Evolutionary conservation across 2,329 filamentous ascomycete genomes (phyloP), one percentile per base, ranked within the genome.

Genomic region (Chrysosporium queenslandicum): DNA sequence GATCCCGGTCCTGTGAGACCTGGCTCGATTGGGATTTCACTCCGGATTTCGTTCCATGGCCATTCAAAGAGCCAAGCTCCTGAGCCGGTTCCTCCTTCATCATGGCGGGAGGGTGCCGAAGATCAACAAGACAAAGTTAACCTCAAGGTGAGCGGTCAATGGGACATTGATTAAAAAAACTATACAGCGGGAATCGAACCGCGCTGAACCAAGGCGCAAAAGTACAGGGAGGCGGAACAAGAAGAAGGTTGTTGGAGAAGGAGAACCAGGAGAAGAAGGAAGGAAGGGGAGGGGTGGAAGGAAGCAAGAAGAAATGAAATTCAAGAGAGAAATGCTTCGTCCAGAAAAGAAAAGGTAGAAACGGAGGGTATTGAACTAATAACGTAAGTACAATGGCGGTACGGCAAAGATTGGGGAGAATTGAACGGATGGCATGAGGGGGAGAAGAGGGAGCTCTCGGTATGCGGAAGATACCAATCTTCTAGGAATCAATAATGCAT

Each of bases 1-100:
- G 60, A 54, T 71, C 69, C 34, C 49, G 43, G 36, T 57, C 56
- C 16, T 53, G 46, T 8, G 55, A 52, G 23, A 46, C 14, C n/a
- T 41, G 23, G 20, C 16, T 46, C 5, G 41, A 21, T 29, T 46
- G 21, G 23, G 41, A n/a, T 46, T 23, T 51, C 29, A 45, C 18
- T 16, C 30, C 49, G 8, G 21, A 27, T 51, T 51, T 51, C 40
- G 39, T 5, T 45, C 40, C 40, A 51, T 51, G 16, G 49, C 40
- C 49, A 12, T 51, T 29, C 29, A 51, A 45, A 18, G 49, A 45
- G 20, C 21, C 32, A n/a, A 51, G 49, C 49, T 51, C 49, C 23
- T 45, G 49, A 14, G 39, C 49, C n/a, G 20, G 11, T 11, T 47
- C 50, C 21, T 52, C 43, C 21, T 46, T 52, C 34, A 32, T 32